Base-by-base conservation (phyloP, 495 filamentous ascomycete species). In the Aspergillus egyptiacus region DNA sequence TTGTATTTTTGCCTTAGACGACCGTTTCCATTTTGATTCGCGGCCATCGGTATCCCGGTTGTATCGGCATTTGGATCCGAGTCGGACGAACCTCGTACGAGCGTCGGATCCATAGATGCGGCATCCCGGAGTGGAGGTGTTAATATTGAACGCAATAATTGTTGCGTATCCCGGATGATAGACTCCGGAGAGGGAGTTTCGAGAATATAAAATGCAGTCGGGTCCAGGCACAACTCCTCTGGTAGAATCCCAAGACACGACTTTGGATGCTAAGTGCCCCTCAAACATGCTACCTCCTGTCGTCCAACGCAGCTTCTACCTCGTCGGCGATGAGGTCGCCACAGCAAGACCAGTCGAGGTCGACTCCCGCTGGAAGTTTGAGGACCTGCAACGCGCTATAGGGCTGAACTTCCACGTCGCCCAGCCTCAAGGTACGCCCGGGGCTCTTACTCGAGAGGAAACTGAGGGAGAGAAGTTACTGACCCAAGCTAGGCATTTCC, bases 401-500 rank as follows among this genome's bases (percentile, higher is more conserved):
- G 62, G 59, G 5, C 42, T 41, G 1, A 28, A 51, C 0, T 60
- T 60, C 33, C 56, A 60, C 19, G 46, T 62, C 14, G 50, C 44
- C 3, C 46, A 58, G 28, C 56, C 56, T 37, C 44, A 53, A 20
- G 59, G 60, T 63, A 54, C 23, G 42, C 24, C 20, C 23, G 1
- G 11, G 5, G 18, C 4, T 9, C 28, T 20, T n/a, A n/a, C n/a
- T n/a, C n/a, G n/a, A n/a, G n/a, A n/a, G n/a, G n/a, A n/a, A n/a
- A 25, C 14, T 5, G 5, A 14, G 6, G 2, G 9, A 15, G 1
- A 14, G 13, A 31, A 44, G 9, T 9, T 44, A 41, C 37, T 41
- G 25, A 44, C n/a, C 7, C 14, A 15, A 14, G 8, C 6, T 36
- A 70, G 71, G 69, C 20, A 55, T 74, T 46, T 61, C 56, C 15